A percentile compares a stretch with the other conserved stretches of the same genome.
phyloP scores from a whole-genome alignment of 768 basidiomycete species.

The Dictyophora rubrovolvata region DNA sequence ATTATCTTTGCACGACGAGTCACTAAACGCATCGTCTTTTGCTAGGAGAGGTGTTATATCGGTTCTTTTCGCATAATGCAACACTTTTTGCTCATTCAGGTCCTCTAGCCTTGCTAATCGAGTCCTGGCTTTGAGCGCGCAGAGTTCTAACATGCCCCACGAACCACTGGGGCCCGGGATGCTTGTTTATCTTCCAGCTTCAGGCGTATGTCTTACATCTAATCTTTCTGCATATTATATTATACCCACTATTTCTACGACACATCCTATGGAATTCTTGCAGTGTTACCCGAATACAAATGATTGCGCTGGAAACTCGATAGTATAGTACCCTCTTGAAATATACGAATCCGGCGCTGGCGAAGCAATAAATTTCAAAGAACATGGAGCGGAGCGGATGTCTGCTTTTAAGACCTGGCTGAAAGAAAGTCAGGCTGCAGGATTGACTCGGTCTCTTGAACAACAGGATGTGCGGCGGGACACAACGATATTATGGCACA shows the following conservation, averaged over 20 bases:
- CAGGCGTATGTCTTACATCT: constrained; percentile 45
- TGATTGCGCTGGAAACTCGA: constrained; percentile 76
- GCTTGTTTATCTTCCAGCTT: constrained; percentile 74
- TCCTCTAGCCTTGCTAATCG: constrained; percentile 29
- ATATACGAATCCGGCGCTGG: constrained; percentile 71
- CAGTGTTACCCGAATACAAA: constrained; percentile 59
- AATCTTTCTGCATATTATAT: constrained; percentile 2
- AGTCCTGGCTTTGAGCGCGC: constrained; percentile 45
- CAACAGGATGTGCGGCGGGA: constrained; percentile 37
- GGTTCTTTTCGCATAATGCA: no score
- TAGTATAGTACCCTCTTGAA: constrained; percentile 71
- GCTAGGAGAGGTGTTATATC: constrained; percentile 62
- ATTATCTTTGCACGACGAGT: constrained; percentile 78
- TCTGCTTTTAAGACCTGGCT: constrained; percentile 67
- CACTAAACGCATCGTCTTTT: constrained; percentile 60
- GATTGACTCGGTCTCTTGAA: constrained; percentile 27
- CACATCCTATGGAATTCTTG: constrained; percentile 55
- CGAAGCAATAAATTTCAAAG: constrained; percentile 65
- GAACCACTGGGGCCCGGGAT: constrained; percentile 82
- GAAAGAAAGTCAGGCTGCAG: constrained; percentile 32
- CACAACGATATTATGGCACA: constrained; percentile 55
- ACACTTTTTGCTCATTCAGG: neutral
- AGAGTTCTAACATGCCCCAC: constrained; percentile 62
- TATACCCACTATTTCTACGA: constrained; percentile 34
- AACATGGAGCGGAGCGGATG: constrained; percentile 73